phyloP scores from a whole-genome alignment of 345 rosid genomes.

The Litchi chinensis region DNA sequence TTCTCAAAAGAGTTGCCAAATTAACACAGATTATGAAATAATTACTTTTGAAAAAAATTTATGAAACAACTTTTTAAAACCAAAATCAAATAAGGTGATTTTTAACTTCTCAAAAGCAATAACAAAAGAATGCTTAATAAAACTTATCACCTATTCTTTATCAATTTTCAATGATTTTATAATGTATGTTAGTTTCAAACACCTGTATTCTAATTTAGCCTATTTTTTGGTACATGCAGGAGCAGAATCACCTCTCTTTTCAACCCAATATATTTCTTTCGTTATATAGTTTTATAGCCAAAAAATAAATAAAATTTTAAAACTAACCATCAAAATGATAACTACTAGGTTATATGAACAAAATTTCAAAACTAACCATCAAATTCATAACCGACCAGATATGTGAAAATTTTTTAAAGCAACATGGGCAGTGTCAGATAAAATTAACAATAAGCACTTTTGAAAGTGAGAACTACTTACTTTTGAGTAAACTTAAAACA shows the following conservation, averaged over 20 bases:
- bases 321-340: too few species aligned
- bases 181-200: background rate
- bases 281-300: background rate
- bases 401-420: background rate
- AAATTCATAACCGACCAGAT: background rate
- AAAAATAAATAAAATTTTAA: too few species aligned
- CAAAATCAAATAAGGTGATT: too few species aligned
- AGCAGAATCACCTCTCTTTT: background rate
- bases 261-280: background rate
- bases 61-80: too few species aligned
- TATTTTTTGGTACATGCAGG: background rate
- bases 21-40: too few species aligned
- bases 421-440: background rate
- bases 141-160: background rate
- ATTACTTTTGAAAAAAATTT: too few species aligned
- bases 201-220: background rate
- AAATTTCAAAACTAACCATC: background rate
- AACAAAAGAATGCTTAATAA: background rate
- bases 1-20: too few species aligned
- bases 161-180: background rate
- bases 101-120: too few species aligned
- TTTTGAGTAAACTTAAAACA: slow-evolving; percentile 57
- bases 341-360: background rate
- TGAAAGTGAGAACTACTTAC: slow-evolving; percentile 44
- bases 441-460: background rate